Base-by-base conservation (phyloP, 176 grass and related monocot species). In the Paspalum vaginatum region DNA sequence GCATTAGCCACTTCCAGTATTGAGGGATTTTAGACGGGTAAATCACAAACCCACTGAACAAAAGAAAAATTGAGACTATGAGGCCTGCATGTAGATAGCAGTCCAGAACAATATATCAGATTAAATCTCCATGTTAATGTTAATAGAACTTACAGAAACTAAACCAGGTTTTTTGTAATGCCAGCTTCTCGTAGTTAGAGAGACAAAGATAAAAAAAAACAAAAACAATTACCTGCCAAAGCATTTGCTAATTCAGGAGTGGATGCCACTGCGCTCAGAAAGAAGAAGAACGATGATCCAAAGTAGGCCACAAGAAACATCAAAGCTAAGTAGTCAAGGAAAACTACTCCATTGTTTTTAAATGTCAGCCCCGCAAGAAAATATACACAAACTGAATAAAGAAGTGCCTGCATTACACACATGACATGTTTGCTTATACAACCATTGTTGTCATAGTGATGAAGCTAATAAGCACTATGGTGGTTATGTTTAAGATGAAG, bases 231-330 rank as follows among this genome's bases (percentile, higher is more conserved):
- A 83, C 81, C 81, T 83, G 81, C 81, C 48, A 75, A 56, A 27
- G 70, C 81, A 65, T 83, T 83, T 75, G 70, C 81, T 41, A 65
- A 70, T 75, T 83, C 81, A 75, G 81, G 81, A 75, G 75, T 83
- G 57, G 70, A 65, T 75, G 81, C 52, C 22, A 83, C 81, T 75
- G 70, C 59, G 66, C 81, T 75, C 15, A 83, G 60, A 62, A 83
- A 66, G 32, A 83, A 83, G 60, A 83, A 75, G 49, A 83, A 55
- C 7, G 81, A 75, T 75, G 81, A 83, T 64, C 70, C 70, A 66
- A 82, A 83, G 71, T 83, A 74, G 5, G 81, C 70, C 52, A 83
- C 71, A 5, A 75, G 70, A 75, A 83, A 83, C 47, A 83, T 75
- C 59, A 66, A 16, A 65, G 44, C 24, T 14, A 83, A 51, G 60